Evolutionary conservation across 306 rosid species (phyloP), one percentile per base, ranked within the genome.

Genomic region (Corylus heterophylla): DNA sequence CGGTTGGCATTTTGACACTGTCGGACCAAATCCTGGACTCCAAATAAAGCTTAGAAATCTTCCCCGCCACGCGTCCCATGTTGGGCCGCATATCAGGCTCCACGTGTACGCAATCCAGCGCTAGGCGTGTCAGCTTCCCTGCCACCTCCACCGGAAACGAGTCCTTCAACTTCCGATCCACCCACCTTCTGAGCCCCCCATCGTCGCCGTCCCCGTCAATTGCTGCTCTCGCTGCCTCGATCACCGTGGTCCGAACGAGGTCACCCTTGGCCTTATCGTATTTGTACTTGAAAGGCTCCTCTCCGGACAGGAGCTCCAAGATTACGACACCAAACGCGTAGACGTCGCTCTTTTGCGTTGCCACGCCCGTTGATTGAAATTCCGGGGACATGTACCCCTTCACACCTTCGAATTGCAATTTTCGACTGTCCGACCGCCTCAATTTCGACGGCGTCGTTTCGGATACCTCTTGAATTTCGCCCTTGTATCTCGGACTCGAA

Each of bases 381-480:
- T 94, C 98, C 81, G 98, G 97, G 42, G 97, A 81, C 98, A 94
- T 91, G 89, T 94, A 94, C 0, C 97, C 98, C 52, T 84, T 81
- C 0, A 85, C 90, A 0, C 98, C 97, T 31, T 87, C 88, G 86
- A 94, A 86, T 71, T 87, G 79, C 64, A 9, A 8, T 29, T 12
- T 78, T 48, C 83, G 69, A 61, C 80, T 77, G 8, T 61, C 49
- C 16, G 79, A 52, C 11, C 69, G 77, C 66, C 12, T 69, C 78
- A 25, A 50, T 39, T 48, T 76, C 51, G 47, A 64, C 8, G 84
- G 39, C 55, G 73, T 82, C 69, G 51, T 68, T 11, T 85, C 87
- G 0, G 17, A 27, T 52, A 81, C 69, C 31, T 84, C 90, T 7
- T 29, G 12, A 12, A 77, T 80, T 61, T 74, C 87, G 84, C 76